Base-by-base conservation (phyloP, 306 rosid species). In the Citrullus mucosospermus region DNA sequence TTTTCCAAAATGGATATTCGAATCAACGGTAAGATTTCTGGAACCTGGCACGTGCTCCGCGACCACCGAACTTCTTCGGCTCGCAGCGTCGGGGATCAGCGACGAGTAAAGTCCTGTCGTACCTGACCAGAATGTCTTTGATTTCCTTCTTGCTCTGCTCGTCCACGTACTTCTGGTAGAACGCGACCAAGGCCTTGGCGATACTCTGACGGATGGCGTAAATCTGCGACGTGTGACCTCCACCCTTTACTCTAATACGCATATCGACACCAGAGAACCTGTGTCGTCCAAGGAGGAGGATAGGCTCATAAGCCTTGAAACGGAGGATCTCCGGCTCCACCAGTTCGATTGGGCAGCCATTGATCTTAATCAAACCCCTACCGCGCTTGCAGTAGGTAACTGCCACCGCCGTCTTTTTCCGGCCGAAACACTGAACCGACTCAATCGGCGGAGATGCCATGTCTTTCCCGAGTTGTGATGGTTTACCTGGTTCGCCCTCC, bases 31-130 rank as follows among this genome's bases (percentile, higher is more conserved):
- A 91, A 10, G 96, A 93, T 66, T 93, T 93, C 89, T 93, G 96
- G 89, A 93, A 93, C 86, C 91, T 91, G 1, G 98, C 91, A 17
- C 93, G 90, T 25, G 94, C 98, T 38, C 98, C 96, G 22, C 94
- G 96, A 78, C 98, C 96, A 67, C 96, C 98, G 28, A 93, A 93
- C 89, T 93, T 93, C 91, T 93, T 93, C 15, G 98, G 96, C 90
- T 91, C 96, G 60, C 96, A 93, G 63, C 94, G 93, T 63, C 97
- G 84, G 0, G 96, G 97, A 65, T 93, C 94, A 8, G 94, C 97
- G 0, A 93, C 96, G 4, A 93, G 94, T 58, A 93, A 66, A 1
- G 97, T 93, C 38, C 96, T 56, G 17, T 93, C 97, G 17, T 91
- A 91, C 78, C 91, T 80, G 0, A 87, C 88, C 0, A 93, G 89